Conservation (phyloP, 441 rosid genomes). For the Brassica hybrid region DNA sequence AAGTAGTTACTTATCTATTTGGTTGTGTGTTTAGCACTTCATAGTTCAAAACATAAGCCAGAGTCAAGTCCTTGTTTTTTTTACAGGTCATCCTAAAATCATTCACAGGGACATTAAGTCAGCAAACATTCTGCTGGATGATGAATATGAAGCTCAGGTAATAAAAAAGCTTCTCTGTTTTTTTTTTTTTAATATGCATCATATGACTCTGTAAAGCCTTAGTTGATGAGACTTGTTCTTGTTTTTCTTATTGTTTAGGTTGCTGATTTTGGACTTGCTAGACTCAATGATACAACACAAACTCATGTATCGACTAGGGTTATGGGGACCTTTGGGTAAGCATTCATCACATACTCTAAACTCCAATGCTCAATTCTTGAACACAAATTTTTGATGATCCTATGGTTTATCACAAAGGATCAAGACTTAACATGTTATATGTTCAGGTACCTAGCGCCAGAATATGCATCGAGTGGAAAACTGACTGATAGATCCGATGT, state of each 20-base stretch:
- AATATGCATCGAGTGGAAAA: constrained; percentile 90
- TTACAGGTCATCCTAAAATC: constrained; percentile 69
- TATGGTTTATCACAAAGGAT: constrained; percentile 3
- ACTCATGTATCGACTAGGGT: constrained; percentile 93
- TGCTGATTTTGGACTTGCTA: constrained; percentile 97
- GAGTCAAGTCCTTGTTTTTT: neutral
- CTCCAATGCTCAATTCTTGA: no score
- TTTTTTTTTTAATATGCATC: neutral
- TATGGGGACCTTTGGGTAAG: constrained; percentile 93
- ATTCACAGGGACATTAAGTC: constrained; percentile 73
- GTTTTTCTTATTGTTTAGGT: constrained; percentile 51
- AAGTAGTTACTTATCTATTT: constrained; percentile 37
- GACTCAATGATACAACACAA: constrained; percentile 67
- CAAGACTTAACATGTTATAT: constrained; percentile 19
- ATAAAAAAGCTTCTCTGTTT: no score
- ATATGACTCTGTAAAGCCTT: constrained; percentile 4
- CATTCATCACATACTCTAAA: no score
- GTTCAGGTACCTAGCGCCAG: constrained; percentile 88
- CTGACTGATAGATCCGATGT: constrained; percentile 90
- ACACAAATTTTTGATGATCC: neutral
- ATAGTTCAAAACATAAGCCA: neutral
- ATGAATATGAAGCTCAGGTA: no score
- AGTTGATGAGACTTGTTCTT: constrained; percentile 1
- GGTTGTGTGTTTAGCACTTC: neutral
- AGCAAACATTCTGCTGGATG: no score